Evolutionary conservation across 2,329 filamentous ascomycete genomes (phyloP).

Genomic region (Elsinoe perseae): DNA sequence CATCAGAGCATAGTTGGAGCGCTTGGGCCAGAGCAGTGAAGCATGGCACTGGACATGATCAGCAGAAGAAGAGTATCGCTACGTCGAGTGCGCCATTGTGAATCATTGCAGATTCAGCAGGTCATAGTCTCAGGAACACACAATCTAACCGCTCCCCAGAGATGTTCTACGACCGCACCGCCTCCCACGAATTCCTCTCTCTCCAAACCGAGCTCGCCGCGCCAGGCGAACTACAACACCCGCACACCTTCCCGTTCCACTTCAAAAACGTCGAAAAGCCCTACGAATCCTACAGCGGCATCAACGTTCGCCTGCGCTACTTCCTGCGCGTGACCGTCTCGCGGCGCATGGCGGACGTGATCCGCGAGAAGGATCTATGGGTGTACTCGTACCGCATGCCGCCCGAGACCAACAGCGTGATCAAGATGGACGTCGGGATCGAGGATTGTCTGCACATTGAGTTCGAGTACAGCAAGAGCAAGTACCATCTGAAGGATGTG

Average conservation of each 20-base stretch:
- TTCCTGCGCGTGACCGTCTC: conserved; percentile 96
- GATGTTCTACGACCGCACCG: conserved; percentile 99
- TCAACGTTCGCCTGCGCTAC: conserved; percentile 98
- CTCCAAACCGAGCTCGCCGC: conserved; percentile 94
- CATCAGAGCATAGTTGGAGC: background rate
- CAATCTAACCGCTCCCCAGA: conserved; percentile 40
- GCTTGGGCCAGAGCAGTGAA: background rate
- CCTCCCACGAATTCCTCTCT: conserved; percentile 98
- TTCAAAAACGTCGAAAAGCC: conserved; percentile 99
- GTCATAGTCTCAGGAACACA: no score
- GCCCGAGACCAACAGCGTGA: conserved; percentile 93
- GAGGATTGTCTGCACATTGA: conserved; percentile 99
- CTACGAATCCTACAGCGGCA: conserved; percentile 99
- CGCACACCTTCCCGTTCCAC: conserved; percentile 98
- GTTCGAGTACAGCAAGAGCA: conserved; percentile 98
- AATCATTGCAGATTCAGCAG: no score
- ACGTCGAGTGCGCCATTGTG: no score
- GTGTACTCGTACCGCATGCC: conserved; percentile 98
- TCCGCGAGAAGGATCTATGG: conserved; percentile 99
- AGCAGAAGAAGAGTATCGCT: no score
- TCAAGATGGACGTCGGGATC: conserved; percentile 99
- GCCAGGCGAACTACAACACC: conserved; percentile 94
- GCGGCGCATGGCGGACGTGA: conserved; percentile 92
- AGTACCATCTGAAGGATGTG: conserved; percentile 98
- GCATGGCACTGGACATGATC: background rate